A percentile compares a stretch with the other conserved stretches of the same genome.
These are phyloP conservation scores for Lumnitzera racemosa DNA, from an alignment of 345 rosid species.

Conservation along the genomic window DNA sequence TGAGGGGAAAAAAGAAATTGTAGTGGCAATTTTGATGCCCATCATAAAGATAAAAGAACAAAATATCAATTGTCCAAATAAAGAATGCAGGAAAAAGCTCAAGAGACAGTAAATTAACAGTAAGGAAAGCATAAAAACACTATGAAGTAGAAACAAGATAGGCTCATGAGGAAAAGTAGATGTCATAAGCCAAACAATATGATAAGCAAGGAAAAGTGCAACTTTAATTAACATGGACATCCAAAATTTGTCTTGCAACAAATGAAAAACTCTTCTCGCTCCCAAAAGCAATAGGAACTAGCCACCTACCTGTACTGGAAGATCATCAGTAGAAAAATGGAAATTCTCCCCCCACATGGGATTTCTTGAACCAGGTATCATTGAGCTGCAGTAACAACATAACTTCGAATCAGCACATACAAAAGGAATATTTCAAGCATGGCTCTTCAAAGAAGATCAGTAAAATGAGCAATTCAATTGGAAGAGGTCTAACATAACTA, in stretches of 20 bases:
- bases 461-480: background rate
- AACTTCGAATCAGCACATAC: constrained; percentile 7
- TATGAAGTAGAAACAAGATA: background rate
- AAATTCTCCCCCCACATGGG: constrained; percentile 99
- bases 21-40: no score
- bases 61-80: background rate
- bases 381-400: constrained; percentile 53
- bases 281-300: constrained; percentile 2
- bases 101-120: no score
- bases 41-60: background rate
- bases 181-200: no score
- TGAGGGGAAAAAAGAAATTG: no score
- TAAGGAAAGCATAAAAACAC: background rate
- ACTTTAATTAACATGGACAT: no score
- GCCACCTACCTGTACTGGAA: constrained; percentile 68
- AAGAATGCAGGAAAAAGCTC: background rate
- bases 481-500: no score
- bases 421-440: background rate
- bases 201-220: no score
- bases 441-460: background rate
- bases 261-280: background rate
- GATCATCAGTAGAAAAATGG: constrained; percentile 79
- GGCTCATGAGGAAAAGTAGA: no score
- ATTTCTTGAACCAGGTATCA: constrained; percentile 97
- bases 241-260: no score